Percentiles rank a stretch among this genome's conserved stretches.
Conservation (phyloP, 2,329 filamentous ascomycete genomes). For the Stenocarpella maydis region DNA sequence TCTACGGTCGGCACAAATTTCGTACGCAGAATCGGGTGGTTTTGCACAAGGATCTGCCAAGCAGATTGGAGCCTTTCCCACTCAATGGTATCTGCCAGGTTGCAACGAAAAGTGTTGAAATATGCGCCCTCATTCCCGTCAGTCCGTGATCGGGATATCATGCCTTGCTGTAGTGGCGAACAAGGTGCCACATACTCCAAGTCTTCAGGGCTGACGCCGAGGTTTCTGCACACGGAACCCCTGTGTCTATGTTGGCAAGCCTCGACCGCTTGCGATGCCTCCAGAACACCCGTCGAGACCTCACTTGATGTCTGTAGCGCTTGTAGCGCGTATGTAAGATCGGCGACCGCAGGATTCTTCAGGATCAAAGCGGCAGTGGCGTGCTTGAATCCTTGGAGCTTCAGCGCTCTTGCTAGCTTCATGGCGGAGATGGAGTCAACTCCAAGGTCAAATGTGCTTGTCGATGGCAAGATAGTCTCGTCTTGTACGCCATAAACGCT, state of each 20-base stretch:
- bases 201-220: conserved; percentile 59
- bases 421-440: conserved; percentile 89
- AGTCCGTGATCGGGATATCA: conserved; percentile 74
- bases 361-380: conserved; percentile 74
- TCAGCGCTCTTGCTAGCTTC: conserved; percentile 71
- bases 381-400: conserved; percentile 64
- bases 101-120: conserved; percentile 77
- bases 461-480: conserved; percentile 57
- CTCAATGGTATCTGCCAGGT: conserved; percentile 56
- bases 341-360: conserved; percentile 61
- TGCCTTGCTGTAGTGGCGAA: conserved; percentile 85
- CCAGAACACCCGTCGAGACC: conserved; percentile 45
- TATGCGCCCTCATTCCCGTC: conserved; percentile 68
- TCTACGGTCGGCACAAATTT: conserved; percentile 76
- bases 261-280: conserved; percentile 66
- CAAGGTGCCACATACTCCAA: conserved; percentile 83
- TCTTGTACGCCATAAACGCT: conserved; percentile 57
- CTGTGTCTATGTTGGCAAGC: conserved; percentile 71
- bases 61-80: conserved; percentile 59
- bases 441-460: conserved; percentile 85
- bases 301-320: conserved; percentile 30
- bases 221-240: conserved; percentile 56
- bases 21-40: conserved; percentile 74
- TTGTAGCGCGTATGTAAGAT: conserved; percentile 53
- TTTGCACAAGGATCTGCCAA: conserved; percentile 62